Percentiles rank a stretch among this genome's conserved stretches.
Conservation (phyloP, 768 basidiomycete species). For the Podaxis sp. region DNA sequence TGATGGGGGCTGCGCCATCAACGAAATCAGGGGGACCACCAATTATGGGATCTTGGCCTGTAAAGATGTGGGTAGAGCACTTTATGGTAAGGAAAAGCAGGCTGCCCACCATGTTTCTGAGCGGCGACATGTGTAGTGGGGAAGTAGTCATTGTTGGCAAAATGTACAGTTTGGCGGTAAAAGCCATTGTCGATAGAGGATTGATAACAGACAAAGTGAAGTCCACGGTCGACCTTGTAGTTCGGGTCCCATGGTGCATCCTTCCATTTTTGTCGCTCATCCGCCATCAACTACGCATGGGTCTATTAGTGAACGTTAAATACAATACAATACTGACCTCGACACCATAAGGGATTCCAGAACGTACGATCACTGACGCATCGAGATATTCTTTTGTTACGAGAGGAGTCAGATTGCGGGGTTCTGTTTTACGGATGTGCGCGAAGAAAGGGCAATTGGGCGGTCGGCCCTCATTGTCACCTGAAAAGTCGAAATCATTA, state of each 20-base stretch:
- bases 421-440: background rate
- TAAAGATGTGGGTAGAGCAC: background rate
- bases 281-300: background rate
- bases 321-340: background rate
- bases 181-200: slow-evolving; percentile 33
- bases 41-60: slow-evolving; percentile 17
- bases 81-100: background rate
- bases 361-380: background rate
- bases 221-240: slow-evolving; percentile 11
- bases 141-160: slow-evolving; percentile 10
- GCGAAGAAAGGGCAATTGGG: background rate
- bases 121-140: slow-evolving; percentile 14
- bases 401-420: background rate
- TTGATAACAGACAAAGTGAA: slow-evolving; percentile 36
- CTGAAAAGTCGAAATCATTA: slow-evolving; percentile 30
- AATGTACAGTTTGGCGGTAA: slow-evolving; percentile 7
- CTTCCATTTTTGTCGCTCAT: background rate
- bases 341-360: background rate
- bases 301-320: background rate
- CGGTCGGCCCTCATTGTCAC: slow-evolving; percentile 7
- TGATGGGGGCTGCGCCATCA: too few relatives aligned
- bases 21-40: slow-evolving; percentile 10
- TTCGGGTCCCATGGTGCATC: background rate
- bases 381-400: background rate
- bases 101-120: slow-evolving; percentile 11